Base-by-base conservation (phyloP, 2,329 filamentous ascomycete species). In the Colletotrichum costaricense region DNA sequence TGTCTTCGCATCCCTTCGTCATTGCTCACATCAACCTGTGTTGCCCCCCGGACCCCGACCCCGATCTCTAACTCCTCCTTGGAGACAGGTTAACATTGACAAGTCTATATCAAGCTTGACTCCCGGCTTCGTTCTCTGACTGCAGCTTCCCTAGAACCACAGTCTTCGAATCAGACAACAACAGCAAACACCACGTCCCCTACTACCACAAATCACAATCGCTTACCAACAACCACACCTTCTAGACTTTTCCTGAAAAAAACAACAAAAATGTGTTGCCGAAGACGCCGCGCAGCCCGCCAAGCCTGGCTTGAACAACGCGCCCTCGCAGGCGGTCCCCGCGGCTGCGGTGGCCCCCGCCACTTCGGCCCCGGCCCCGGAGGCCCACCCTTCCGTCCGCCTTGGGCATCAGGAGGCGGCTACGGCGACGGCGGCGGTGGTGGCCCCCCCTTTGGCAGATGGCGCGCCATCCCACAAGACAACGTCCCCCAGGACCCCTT, bases 291-390 rank as follows among this genome's bases (percentile, higher is more conserved):
- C 30, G 70, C 67, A 16, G 70, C 70, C 55, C 70, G 70, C 12
- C 54, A 62, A 14, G 70, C 70, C n/a, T 73, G 70, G 70, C 42
- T 73, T 26, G 70, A 73, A 56, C 66, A 70, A 28, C 70, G 67
- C 11, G 59, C 66, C 24, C 66, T 46, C 2, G 33, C 33, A 35
- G 59, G 35, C n/a, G 49, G 46, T 46, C 38, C 14, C 16, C 42
- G 70, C 11, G 55, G 30, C 64, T 63, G 69, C 30, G 55, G 16
- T n/a, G 19, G 59, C 49, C 12, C 35, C 35, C 55, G 66, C n/a
- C 30, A 33, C 19, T 64, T 63, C 19, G 54, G 65, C 24, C 30
- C 65, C 14, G 24, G 46, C 46, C 14, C 52, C 5, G 66, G 59
- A 5, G 70, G 59, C 28, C 59, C 54, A 19, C 52, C 42, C 1